phyloP scores from a whole-genome alignment of 352 stramenopile species.

The Pythium graminicola region DNA sequence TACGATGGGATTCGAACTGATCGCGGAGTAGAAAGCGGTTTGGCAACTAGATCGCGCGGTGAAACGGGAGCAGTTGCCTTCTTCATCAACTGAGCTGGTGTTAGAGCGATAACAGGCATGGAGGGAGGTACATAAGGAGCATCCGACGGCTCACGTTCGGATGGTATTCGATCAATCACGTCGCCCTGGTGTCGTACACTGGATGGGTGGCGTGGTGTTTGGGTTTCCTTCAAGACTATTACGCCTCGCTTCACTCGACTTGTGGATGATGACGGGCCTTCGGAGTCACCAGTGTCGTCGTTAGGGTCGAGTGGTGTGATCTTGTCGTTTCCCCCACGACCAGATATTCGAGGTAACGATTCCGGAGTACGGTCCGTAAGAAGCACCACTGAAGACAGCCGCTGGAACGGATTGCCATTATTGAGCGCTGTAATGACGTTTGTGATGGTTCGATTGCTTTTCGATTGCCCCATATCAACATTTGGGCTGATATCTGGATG shows the following conservation, averaged over 20 bases:
- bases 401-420: conserved; percentile 21
- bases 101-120: conserved; percentile 35
- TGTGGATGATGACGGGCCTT: neutral
- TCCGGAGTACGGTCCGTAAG: conserved; percentile 7
- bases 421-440: conserved; percentile 23
- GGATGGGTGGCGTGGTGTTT: conserved; percentile 12
- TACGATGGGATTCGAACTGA: conserved; percentile 17
- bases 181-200: conserved; percentile 15
- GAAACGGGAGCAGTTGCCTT: conserved; percentile 33
- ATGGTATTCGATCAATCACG: neutral
- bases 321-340: conserved; percentile 12
- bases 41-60: conserved; percentile 5
- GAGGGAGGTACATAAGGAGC: neutral
- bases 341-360: neutral
- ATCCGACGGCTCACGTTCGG: conserved; percentile 4
- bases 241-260: neutral
- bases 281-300: conserved; percentile 20
- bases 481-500: conserved; percentile 47
- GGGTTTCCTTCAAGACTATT: neutral
- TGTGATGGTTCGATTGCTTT: conserved; percentile 34
- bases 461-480: conserved; percentile 24
- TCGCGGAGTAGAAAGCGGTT: conserved; percentile 28
- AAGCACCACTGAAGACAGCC: conserved; percentile 22
- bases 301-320: conserved; percentile 21
- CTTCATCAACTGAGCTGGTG: conserved; percentile 43